Evolutionary conservation across 2,329 filamentous ascomycete genomes (phyloP).

Genomic region (Aspergillus aculeatus): DNA sequence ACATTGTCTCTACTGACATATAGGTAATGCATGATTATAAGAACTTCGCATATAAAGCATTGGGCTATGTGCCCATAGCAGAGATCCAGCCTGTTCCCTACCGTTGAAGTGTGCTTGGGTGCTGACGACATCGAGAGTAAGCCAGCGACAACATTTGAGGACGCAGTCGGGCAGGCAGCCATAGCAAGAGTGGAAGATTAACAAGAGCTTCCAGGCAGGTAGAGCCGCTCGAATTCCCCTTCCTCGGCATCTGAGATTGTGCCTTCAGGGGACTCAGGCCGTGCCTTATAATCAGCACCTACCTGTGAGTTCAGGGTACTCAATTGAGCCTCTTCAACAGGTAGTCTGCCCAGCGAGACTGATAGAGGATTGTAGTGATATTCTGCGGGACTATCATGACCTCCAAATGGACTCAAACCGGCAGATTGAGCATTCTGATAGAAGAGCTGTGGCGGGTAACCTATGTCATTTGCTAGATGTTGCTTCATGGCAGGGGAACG

Average conservation of each 20-base stretch:
- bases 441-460: slow-evolving; percentile 27
- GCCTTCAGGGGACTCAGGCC: slow-evolving; percentile 32
- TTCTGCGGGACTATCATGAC: slow-evolving; percentile 24
- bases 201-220: slow-evolving; percentile 29
- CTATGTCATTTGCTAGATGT: slow-evolving; percentile 16
- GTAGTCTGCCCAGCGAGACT: slow-evolving; percentile 24
- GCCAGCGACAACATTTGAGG: background rate
- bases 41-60: background rate
- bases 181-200: slow-evolving; percentile 13
- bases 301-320: slow-evolving; percentile 13
- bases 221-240: slow-evolving; percentile 34
- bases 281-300: slow-evolving; percentile 13
- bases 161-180: background rate
- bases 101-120: background rate
- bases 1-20: background rate
- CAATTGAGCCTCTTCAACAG: slow-evolving; percentile 23
- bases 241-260: slow-evolving; percentile 37
- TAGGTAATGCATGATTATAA: background rate
- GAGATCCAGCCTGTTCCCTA: background rate
- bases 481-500: slow-evolving; percentile 25
- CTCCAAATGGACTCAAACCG: slow-evolving; percentile 26
- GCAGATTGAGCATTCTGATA: slow-evolving; percentile 23
- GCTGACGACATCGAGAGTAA: background rate
- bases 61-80: background rate
- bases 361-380: slow-evolving; percentile 37